Evolutionary conservation across 495 filamentous ascomycete species (phyloP).

Genomic region (Aspergillus sclerotioniger): DNA sequence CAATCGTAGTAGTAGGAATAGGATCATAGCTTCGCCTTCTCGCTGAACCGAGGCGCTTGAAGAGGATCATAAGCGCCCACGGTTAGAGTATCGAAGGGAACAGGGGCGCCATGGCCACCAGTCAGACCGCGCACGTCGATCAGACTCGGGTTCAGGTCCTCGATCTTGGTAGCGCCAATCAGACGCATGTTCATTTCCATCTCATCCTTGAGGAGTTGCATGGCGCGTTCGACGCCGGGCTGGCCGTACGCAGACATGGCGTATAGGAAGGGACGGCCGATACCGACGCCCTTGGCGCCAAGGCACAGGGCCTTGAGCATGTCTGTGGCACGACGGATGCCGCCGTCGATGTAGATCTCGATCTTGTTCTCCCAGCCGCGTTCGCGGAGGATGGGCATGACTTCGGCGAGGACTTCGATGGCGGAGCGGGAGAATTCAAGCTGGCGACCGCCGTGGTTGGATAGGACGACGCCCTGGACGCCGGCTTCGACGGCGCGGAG

Average conservation of each 20-base stretch:
- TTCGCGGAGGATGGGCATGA: conserved; percentile 88
- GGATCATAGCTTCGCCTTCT: conserved; percentile 56
- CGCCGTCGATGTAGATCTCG: conserved; percentile 90
- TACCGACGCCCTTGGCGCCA: conserved; percentile 89
- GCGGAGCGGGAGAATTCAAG: conserved; percentile 88
- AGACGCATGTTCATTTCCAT: conserved; percentile 99
- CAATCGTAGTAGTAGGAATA: neutral
- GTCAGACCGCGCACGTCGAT: conserved; percentile 71
- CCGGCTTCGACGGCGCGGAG: conserved; percentile 77
- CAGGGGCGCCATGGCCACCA: conserved; percentile 63
- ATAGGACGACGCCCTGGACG: conserved; percentile 90
- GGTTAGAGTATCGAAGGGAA: conserved; percentile 69
- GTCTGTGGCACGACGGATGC: conserved; percentile 85
- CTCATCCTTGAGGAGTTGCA: conserved; percentile 95
- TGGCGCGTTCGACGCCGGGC: conserved; percentile 83
- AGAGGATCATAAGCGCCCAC: conserved; percentile 65
- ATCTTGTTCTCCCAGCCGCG: conserved; percentile 79
- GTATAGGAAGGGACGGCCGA: conserved; percentile 91
- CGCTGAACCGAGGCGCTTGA: conserved; percentile 54
- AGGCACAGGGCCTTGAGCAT: conserved; percentile 95
- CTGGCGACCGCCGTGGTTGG: conserved; percentile 97
- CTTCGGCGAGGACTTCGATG: conserved; percentile 93
- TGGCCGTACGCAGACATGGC: conserved; percentile 94
- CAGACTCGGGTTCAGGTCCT: conserved; percentile 73
- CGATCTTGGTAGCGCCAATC: conserved; percentile 72